These are phyloP conservation scores for Sisymbrium irio DNA, from an alignment of 345 rosid species.

Conservation along the genomic window DNA sequence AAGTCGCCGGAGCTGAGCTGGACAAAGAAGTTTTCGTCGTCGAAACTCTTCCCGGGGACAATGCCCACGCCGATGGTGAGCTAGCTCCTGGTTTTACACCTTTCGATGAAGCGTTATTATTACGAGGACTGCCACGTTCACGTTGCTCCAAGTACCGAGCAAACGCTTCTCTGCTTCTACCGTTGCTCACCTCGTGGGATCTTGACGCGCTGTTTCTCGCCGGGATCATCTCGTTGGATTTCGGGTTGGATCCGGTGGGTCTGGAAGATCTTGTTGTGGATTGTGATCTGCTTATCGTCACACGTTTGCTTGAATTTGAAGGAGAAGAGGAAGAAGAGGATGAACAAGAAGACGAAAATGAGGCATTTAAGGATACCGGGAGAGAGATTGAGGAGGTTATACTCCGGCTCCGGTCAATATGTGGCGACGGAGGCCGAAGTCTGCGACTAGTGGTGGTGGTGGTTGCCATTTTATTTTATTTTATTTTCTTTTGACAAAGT, in stretches of 20 bases:
- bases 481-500: too few species aligned
- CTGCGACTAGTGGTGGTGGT: slow-evolving; percentile 28
- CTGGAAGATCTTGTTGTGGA: slow-evolving; percentile 37
- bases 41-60: slow-evolving; percentile 59
- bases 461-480: slow-evolving; percentile 15
- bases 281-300: slow-evolving; percentile 28
- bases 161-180: slow-evolving; percentile 27
- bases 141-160: slow-evolving; percentile 38
- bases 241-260: slow-evolving; percentile 9
- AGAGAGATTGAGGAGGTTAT: slow-evolving; percentile 22
- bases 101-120: slow-evolving; percentile 15
- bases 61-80: slow-evolving; percentile 77
- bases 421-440: slow-evolving; percentile 34
- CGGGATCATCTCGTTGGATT: slow-evolving; percentile 6
- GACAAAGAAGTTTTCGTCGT: slow-evolving; percentile 4
- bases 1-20: slow-evolving; percentile 17
- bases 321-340: slow-evolving; percentile 34
- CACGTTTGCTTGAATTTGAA: slow-evolving; percentile 26
- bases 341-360: slow-evolving; percentile 22
- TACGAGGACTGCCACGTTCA: slow-evolving; percentile 39
- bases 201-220: slow-evolving; percentile 37
- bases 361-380: slow-evolving; percentile 34
- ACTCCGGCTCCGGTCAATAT: slow-evolving; percentile 16
- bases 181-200: slow-evolving; percentile 15
- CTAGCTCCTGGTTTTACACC: slow-evolving; percentile 32